Base-by-base conservation (phyloP, 2,329 filamentous ascomycete species). In the Phyllosticta citrichinensis region DNA sequence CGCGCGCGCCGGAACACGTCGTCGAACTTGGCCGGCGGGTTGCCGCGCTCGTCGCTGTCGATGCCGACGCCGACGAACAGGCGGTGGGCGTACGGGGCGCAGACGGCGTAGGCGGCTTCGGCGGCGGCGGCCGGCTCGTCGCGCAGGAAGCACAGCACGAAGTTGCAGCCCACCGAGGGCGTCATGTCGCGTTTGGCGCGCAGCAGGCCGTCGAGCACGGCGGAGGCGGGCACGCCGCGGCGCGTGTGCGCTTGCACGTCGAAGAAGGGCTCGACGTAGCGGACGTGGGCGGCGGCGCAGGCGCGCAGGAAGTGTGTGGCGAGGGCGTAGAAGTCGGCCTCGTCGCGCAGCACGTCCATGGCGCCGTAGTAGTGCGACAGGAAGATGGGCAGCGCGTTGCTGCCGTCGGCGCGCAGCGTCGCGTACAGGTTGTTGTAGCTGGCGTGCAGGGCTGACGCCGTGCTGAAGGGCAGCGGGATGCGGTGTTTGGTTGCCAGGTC, bases 1-100 rank as follows among this genome's bases (percentile, higher is more conserved):
- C 68, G 65, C 2, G 77, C 77, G 20, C 68, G 64, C 9, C 61
- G 63, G 58, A 75, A 81, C 0, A 71, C 69, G 17, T 71, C 65
- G 56, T 78, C 75, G 63, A 81, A 80, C 27, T 80, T 68, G 55
- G 70, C 67, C 0, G 77, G 77, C 6, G 78, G 79, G 5, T 76
- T 70, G 56, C 77, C 70, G 58, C 74, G 76, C 53, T 78, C 79
- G 62, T 80, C 79, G 60, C 74, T 76, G 11, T 77, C 78, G 2
- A 81, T 70, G 0, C 79, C 79, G 11, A 81, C 74, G 1, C 75
- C 77, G 25, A 58, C 55, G 60, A 77, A 74, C 56, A 80, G 75
- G 0, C 77, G 67, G 0, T 74, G 72, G 47, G 71, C 72, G n/a
- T 76, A 80, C 0, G 75, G 73, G 5, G 74, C 66, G 14, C 75